Conservation (phyloP, 345 rosid genomes). For the Turnera subulata region DNA sequence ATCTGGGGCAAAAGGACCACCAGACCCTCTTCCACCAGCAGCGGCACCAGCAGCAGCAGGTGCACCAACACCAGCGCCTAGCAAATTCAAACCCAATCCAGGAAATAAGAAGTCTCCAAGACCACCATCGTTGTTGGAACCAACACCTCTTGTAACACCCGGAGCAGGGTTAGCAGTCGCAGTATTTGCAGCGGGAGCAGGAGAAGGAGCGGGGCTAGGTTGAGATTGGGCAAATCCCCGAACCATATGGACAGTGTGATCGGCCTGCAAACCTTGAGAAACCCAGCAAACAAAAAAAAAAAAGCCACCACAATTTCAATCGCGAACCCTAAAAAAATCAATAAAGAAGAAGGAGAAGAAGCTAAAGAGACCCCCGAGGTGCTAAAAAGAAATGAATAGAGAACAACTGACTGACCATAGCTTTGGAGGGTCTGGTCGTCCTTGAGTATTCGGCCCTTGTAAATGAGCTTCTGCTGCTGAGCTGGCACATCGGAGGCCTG, state of each 20-base stretch:
- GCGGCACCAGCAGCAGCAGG: no score
- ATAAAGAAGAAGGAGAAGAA: not conserved
- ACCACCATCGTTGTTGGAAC: constrained; percentile 46
- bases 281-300: not conserved
- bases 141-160: constrained; percentile 42
- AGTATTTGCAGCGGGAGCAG: constrained; percentile 30
- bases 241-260: constrained; percentile 86
- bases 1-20: constrained; percentile 47
- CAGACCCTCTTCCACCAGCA: constrained; percentile 38
- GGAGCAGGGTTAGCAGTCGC: constrained; percentile 34
- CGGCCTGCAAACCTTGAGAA: constrained; percentile 69
- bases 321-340: not conserved
- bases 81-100: constrained; percentile 39
- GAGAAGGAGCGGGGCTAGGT: constrained; percentile 20
- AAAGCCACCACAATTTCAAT: not conserved
- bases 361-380: no score
- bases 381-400: not conserved
- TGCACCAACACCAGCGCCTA: not conserved
- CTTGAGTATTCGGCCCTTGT: constrained; percentile 80
- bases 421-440: constrained; percentile 70
- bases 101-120: constrained; percentile 57
- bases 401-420: no score
- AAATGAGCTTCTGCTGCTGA: constrained; percentile 76
- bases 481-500: constrained; percentile 66
- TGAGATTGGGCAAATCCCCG: constrained; percentile 53